These are phyloP conservation scores for Cryphonectria radicalis DNA, from an alignment of 2,329 filamentous ascomycete genomes.

Conservation along the genomic window DNA sequence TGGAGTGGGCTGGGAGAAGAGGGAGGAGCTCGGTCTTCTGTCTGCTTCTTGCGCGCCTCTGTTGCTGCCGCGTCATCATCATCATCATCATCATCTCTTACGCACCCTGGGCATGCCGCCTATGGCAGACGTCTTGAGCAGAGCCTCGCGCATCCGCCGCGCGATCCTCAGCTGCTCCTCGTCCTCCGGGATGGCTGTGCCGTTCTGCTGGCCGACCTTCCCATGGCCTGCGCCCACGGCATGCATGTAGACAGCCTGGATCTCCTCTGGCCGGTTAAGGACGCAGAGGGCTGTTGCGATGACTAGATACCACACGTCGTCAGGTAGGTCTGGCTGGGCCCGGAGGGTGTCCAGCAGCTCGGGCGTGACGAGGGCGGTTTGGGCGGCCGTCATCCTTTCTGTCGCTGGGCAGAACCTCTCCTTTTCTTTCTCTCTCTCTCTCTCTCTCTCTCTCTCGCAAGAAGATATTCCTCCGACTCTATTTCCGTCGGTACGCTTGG, in stretches of 20 bases:
- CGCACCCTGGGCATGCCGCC: slow-evolving; percentile 54
- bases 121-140: slow-evolving; percentile 53
- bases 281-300: slow-evolving; percentile 49
- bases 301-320: slow-evolving; percentile 54
- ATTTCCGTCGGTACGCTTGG: no score
- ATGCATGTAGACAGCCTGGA: slow-evolving; percentile 48
- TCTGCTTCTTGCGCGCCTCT: background rate
- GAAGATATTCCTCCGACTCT: no score
- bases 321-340: slow-evolving; percentile 46
- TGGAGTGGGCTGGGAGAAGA: background rate
- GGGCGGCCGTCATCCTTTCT: slow-evolving; percentile 24
- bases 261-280: slow-evolving; percentile 54
- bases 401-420: background rate
- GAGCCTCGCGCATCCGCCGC: slow-evolving; percentile 52
- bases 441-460: background rate
- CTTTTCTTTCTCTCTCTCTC: no score
- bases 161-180: slow-evolving; percentile 48
- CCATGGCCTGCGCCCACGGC: slow-evolving; percentile 42
- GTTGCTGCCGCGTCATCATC: background rate
- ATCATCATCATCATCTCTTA: background rate
- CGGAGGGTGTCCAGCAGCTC: slow-evolving; percentile 47
- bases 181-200: slow-evolving; percentile 16
- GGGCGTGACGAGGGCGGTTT: slow-evolving; percentile 43
- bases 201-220: slow-evolving; percentile 27
- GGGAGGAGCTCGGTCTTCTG: background rate